These are phyloP conservation scores for Stentor coeruleus DNA, from an alignment of 73 alveolate genomes.

Conservation along the genomic window DNA sequence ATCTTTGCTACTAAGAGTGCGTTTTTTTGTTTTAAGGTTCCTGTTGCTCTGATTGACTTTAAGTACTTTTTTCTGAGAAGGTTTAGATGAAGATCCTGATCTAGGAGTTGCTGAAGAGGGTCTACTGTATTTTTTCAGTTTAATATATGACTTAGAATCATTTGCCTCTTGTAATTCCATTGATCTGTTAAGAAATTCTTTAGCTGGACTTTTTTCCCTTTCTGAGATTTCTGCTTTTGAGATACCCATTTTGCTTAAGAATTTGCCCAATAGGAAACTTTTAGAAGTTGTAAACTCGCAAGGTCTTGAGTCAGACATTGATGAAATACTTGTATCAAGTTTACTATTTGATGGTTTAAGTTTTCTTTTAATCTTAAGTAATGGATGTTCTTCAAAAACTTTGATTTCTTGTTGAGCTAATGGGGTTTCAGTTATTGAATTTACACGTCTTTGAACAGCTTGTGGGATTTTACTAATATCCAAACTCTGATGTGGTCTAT, in stretches of 20 bases:
- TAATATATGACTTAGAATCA: neutral
- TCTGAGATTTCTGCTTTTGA: neutral
- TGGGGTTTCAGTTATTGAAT: too few species aligned
- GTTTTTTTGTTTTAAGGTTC: too few species aligned
- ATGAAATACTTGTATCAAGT: neutral
- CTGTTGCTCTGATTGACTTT: neutral
- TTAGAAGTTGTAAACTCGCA: neutral
- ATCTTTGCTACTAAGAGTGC: too few species aligned
- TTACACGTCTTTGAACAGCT: too few species aligned
- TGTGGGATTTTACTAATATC: too few species aligned
- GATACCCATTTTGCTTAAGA: neutral
- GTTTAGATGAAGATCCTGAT: too few species aligned
- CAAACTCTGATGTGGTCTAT: too few species aligned
- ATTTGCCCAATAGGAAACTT: neutral
- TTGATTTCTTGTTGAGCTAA: too few species aligned
- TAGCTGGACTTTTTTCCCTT: slow-evolving; percentile 5
- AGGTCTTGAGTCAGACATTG: neutral
- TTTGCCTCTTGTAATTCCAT: neutral
- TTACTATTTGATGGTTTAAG: neutral
- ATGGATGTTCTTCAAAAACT: too few species aligned
- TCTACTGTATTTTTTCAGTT: neutral
- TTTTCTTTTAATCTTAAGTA: too few species aligned
- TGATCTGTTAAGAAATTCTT: neutral
- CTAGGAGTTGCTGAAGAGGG: neutral
- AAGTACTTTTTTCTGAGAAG: neutral